phyloP scores from a whole-genome alignment of 2,329 filamentous ascomycete genomes.

The Microsporum audouinii region DNA sequence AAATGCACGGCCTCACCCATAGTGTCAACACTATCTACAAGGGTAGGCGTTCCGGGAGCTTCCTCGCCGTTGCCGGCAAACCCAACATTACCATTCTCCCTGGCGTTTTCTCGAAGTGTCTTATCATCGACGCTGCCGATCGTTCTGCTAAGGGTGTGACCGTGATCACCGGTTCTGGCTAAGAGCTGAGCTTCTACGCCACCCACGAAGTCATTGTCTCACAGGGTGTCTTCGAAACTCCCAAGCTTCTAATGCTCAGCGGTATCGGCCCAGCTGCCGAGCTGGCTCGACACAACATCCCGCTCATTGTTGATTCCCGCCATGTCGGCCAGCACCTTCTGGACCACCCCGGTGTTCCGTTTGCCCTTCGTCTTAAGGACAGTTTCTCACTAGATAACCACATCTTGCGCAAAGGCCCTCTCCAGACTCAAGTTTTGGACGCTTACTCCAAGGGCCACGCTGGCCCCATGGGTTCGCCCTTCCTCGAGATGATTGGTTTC shows the following conservation, averaged over 20 bases:
- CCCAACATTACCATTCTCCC: conserved; percentile 45
- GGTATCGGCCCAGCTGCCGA: conserved; percentile 33
- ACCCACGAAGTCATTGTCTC: conserved; percentile 40
- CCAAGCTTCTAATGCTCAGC: conserved; percentile 42
- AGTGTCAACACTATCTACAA: conserved; percentile 48
- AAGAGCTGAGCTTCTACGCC: conserved; percentile 27
- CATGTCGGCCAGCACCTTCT: conserved; percentile 25
- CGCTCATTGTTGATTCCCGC: conserved; percentile 23
- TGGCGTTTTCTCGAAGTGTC: conserved; percentile 40
- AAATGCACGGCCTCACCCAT: conserved; percentile 43
- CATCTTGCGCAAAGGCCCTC: conserved; percentile 28
- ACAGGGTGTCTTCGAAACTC: conserved; percentile 42
- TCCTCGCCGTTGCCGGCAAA: conserved; percentile 42
- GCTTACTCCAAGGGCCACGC: conserved; percentile 31
- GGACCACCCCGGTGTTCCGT: conserved; percentile 32
- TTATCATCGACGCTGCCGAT: conserved; percentile 41
- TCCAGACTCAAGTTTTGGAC: conserved; percentile 24
- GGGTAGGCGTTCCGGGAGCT: conserved; percentile 41
- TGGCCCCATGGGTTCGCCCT: conserved; percentile 33
- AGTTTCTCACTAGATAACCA: conserved; percentile 29
- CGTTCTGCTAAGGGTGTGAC: conserved; percentile 38
- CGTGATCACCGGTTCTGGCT: conserved; percentile 26
- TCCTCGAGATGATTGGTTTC: conserved; percentile 45
- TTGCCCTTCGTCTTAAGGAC: conserved; percentile 34
- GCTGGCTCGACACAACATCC: conserved; percentile 25